phyloP scores from a whole-genome alignment of 257 asterid species.

The Jasminum sambac region DNA sequence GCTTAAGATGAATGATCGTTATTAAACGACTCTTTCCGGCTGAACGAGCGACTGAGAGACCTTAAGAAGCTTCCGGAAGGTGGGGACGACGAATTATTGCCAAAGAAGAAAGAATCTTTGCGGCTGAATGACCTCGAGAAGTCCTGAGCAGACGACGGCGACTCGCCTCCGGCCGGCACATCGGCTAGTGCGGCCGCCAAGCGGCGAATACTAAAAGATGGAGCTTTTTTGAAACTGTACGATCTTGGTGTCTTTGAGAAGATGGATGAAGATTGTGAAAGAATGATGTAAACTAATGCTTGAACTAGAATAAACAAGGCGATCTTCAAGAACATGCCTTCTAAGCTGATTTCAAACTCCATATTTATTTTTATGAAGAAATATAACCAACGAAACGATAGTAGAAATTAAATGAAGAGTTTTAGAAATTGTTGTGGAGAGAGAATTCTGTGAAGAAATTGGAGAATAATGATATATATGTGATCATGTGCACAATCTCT shows the following conservation, averaged over 20 bases:
- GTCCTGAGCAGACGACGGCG: slow-evolving; percentile 30
- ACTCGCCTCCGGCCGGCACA: slow-evolving; percentile 54
- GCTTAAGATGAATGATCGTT: not conserved
- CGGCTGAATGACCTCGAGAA: slow-evolving; percentile 28
- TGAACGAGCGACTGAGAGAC: not conserved
- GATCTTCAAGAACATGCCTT: slow-evolving; percentile 40
- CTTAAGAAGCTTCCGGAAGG: not conserved
- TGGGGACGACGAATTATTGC: not conserved
- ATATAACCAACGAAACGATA: not conserved
- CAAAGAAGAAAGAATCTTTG: slow-evolving; percentile 8
- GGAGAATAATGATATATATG: not conserved
- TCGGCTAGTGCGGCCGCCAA: slow-evolving; percentile 63
- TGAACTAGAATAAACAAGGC: slow-evolving; percentile 49
- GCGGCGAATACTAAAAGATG: slow-evolving; percentile 62
- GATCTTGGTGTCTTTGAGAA: slow-evolving; percentile 48
- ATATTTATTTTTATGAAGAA: not conserved
- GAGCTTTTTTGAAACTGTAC: slow-evolving; percentile 40
- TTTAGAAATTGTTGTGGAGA: not conserved
- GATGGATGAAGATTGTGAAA: slow-evolving; percentile 50
- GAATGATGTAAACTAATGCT: slow-evolving; percentile 51
- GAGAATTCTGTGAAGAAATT: not conserved
- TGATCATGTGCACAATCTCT: not conserved
- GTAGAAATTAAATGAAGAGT: not conserved
- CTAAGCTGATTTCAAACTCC: slow-evolving; percentile 33
- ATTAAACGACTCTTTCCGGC: not conserved